Percentiles rank a stretch among this genome's conserved stretches.
Evolutionary conservation across 768 basidiomycete genomes (phyloP).

Genomic region (Rhizopogon vinicolor): DNA sequence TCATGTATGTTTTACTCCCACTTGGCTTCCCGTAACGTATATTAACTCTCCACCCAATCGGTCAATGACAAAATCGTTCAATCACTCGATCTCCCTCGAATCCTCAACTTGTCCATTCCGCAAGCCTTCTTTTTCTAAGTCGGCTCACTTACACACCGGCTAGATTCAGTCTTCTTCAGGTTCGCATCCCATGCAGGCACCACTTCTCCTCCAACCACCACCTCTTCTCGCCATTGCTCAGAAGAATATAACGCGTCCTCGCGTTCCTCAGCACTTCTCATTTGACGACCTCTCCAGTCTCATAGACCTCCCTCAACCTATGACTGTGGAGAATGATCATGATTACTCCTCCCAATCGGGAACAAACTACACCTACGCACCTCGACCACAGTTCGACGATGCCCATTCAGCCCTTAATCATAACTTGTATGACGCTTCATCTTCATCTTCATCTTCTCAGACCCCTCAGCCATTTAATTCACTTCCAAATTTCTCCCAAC

Average conservation of each 20-base stretch:
- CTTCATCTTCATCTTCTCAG: conserved; percentile 8
- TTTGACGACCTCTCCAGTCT: conserved; percentile 22
- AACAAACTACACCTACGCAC: conserved; percentile 28
- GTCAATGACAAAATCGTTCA: conserved; percentile 17
- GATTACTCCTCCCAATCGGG: conserved; percentile 29
- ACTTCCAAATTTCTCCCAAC: conserved; percentile 11
- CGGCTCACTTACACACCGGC: conserved; percentile 10
- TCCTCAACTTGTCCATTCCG: conserved; percentile 14
- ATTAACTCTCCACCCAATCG: conserved; percentile 24
- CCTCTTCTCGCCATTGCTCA: conserved; percentile 13
- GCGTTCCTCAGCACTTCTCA: conserved; percentile 9
- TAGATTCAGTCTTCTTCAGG: conserved; percentile 6
- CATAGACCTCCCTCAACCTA: conserved; percentile 21
- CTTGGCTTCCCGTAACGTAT: conserved; percentile 21
- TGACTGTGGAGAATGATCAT: conserved; percentile 33
- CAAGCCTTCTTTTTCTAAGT: conserved; percentile 13
- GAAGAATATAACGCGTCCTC: conserved; percentile 7
- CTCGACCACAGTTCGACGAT: conserved; percentile 25
- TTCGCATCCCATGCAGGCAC: conserved; percentile 20
- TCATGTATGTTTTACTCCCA: conserved; percentile 15
- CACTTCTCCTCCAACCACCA: conserved; percentile 21
- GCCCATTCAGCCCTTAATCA: conserved; percentile 23
- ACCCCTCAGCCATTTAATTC: conserved; percentile 10
- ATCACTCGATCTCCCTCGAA: conserved; percentile 9
- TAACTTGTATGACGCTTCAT: conserved; percentile 27